phyloP scores from a whole-genome alignment of 129 eudicot genomes.

The Lactuca saligna region DNA sequence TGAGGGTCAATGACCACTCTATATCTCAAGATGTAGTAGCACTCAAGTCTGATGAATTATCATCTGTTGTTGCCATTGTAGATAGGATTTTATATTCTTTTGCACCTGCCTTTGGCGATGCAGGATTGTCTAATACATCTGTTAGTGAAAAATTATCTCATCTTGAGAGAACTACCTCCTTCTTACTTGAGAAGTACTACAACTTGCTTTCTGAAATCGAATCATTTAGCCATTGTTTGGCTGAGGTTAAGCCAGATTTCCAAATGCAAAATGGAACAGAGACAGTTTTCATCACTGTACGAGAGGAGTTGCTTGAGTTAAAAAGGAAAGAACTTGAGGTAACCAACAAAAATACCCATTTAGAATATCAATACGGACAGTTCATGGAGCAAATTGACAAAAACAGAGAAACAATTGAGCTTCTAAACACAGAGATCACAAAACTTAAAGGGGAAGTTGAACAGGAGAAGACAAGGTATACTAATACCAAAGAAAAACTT shows the following conservation, averaged over 20 bases:
- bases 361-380: slow-evolving; percentile 56
- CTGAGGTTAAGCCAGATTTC: slow-evolving; percentile 49
- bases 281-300: slow-evolving; percentile 43
- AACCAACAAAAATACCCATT: slow-evolving; percentile 41
- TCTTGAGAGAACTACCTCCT: slow-evolving; percentile 50
- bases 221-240: slow-evolving; percentile 57
- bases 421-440: slow-evolving; percentile 51
- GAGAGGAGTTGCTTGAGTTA: slow-evolving; percentile 51
- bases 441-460: slow-evolving; percentile 71
- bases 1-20: slow-evolving; percentile 45
- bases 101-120: slow-evolving; percentile 38
- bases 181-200: slow-evolving; percentile 62
- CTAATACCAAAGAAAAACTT: slow-evolving; percentile 87
- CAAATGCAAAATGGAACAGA: slow-evolving; percentile 49
- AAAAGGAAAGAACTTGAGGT: slow-evolving; percentile 60
- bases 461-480: slow-evolving; percentile 71
- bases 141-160: slow-evolving; percentile 55
- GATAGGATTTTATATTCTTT: slow-evolving; percentile 57
- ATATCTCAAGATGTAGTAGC: slow-evolving; percentile 37
- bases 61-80: slow-evolving; percentile 41
- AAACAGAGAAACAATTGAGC: slow-evolving; percentile 44
- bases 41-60: slow-evolving; percentile 25
- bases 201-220: slow-evolving; percentile 56
- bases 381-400: slow-evolving; percentile 62
- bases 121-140: slow-evolving; percentile 49